Evolutionary conservation across 495 filamentous ascomycete species (phyloP), one percentile per base, ranked within the genome.

Genomic region (Xanthoparmelia taractica): DNA sequence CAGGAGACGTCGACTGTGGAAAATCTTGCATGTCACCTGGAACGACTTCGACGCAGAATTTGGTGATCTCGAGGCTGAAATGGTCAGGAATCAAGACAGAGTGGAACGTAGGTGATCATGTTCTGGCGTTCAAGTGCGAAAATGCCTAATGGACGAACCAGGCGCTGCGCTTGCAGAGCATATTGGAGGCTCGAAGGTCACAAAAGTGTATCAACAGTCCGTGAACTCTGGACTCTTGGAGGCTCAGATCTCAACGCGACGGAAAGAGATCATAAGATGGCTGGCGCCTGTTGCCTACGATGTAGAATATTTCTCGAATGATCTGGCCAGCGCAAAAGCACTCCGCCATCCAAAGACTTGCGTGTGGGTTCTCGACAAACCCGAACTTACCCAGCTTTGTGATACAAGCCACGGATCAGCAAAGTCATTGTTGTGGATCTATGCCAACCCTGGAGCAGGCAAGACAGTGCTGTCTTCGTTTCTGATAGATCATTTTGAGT

Each of bases 401-500:
- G 33, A 33, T 45, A 33, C 61, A 11, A 50, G 10, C 5, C 4
- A 38, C 8, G 17, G 23, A 15, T 31, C 48, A 4, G 23, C 18
- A 6, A 20, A 33, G 13, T 33, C 37, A 33, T 20, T 63, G 8
- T 54, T 63, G 11, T 63, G 50, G 61, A 45, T 63, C 8, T 36
- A 17, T 43, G 33, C 50, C 7, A 43, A 45, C 36, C 52, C 61
- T 23, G 61, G 61, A 11, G 38, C 61, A 5, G 61, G 61, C 18
- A 58, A 58, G 31, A 63, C 61, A 17, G n/a, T 63, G 13, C 52
- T 63, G 17, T 63, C 61, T 11, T 63, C 61, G 18, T 63, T 57
- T 33, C n/a, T 63, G 33, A 58, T 63, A 17, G 38, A 57, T 29
- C 31, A 31, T 12, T 57, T 29, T 23, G 7, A 52, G 47, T 23